These are phyloP conservation scores for Mariannaea sp. DNA, from an alignment of 2,329 filamentous ascomycete genomes.

Conservation along the genomic window DNA sequence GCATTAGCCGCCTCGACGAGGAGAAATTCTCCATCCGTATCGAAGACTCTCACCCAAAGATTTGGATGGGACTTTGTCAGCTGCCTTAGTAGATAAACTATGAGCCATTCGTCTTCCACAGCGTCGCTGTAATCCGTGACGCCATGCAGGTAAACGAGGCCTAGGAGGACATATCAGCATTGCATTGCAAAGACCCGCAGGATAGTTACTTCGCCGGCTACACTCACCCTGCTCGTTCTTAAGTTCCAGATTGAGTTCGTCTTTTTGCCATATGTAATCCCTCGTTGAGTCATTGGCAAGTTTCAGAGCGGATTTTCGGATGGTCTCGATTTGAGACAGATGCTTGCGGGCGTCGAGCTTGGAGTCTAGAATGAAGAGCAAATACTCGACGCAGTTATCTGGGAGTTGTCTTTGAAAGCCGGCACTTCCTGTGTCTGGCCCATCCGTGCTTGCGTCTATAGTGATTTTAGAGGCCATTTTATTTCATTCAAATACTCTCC, in stretches of 20 bases:
- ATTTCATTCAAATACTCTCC: background rate
- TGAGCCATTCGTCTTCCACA: conserved; percentile 95
- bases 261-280: conserved; percentile 95
- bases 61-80: conserved; percentile 73
- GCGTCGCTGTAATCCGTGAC: conserved; percentile 89
- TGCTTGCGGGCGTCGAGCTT: conserved; percentile 58
- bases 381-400: conserved; percentile 87
- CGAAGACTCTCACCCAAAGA: conserved; percentile 81
- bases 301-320: conserved; percentile 70
- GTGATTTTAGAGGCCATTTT: conserved; percentile 3
- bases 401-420: conserved; percentile 53
- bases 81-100: conserved; percentile 86
- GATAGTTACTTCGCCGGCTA: too few relatives aligned
- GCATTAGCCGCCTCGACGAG: conserved; percentile 91
- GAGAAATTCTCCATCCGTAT: conserved; percentile 93
- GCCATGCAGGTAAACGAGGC: conserved; percentile 70
- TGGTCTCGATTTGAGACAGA: conserved; percentile 68
- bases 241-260: conserved; percentile 72
- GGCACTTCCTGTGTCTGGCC: background rate
- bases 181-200: background rate
- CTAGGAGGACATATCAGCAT: conserved; percentile 37
- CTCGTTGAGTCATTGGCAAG: conserved; percentile 69
- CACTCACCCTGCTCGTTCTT: conserved; percentile 62
- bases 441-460: background rate
- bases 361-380: conserved; percentile 71